phyloP scores from a whole-genome alignment of 2,329 filamentous ascomycete genomes.

The Pyrenophora graminea region DNA sequence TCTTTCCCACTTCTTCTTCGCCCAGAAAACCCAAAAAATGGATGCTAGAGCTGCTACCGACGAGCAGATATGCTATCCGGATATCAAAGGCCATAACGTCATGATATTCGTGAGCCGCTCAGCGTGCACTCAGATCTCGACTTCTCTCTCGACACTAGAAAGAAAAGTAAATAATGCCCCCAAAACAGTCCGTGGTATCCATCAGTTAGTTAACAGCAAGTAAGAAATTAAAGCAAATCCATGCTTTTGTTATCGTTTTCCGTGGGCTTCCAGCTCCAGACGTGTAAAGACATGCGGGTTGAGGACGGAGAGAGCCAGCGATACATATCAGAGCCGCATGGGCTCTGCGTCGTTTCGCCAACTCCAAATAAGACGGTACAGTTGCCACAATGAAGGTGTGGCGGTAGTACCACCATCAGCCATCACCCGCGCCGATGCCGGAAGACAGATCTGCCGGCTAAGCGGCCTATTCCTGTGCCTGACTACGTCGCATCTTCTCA shows the following conservation, averaged over 20 bases:
- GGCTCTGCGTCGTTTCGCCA: constrained; percentile 1
- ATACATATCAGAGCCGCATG: constrained; percentile 4
- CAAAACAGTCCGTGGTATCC: constrained; percentile 39
- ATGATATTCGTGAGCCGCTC: constrained; percentile 49
- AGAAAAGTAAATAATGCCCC: constrained; percentile 37
- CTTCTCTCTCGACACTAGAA: constrained; percentile 28
- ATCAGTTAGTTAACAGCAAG: constrained; percentile 33
- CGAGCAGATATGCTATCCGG: constrained; percentile 43
- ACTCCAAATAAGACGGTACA: neutral
- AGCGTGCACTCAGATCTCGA: constrained; percentile 39
- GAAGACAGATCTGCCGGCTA: constrained; percentile 4
- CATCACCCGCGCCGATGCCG: neutral
- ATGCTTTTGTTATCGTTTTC: constrained; percentile 36
- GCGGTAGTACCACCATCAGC: neutral
- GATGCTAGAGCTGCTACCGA: constrained; percentile 36
- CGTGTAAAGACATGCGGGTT: constrained; percentile 5
- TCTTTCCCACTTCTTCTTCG: constrained; percentile 23
- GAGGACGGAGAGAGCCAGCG: constrained; percentile 4
- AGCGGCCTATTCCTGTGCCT: constrained; percentile 57
- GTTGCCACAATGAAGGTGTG: neutral
- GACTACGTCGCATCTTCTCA: constrained; percentile 96
- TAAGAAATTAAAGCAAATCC: constrained; percentile 39
- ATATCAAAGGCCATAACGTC: constrained; percentile 49
- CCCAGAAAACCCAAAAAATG: constrained; percentile 21
- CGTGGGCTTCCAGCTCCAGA: constrained; percentile 1